Conservation (phyloP, 192 early-diverging fungal genomes). For the Coemansia sp. region DNA sequence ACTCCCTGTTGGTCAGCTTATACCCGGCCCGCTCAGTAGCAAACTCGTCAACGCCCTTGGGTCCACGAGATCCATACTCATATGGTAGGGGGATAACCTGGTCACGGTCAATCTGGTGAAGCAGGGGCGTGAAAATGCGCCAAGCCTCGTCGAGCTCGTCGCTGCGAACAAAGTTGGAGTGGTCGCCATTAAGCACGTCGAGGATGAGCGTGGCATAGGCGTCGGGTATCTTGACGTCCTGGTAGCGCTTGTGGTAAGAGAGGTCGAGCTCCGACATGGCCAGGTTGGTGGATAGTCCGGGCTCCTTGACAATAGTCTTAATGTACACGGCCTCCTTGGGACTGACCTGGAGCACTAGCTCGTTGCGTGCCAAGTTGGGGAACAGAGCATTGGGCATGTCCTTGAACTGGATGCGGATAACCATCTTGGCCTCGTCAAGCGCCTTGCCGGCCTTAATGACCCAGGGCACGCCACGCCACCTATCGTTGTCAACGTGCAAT, state of each 20-base stretch:
- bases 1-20: slow-evolving; percentile 49
- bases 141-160: slow-evolving; percentile 96
- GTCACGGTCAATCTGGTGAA: slow-evolving; percentile 83
- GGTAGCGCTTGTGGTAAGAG: slow-evolving; percentile 88
- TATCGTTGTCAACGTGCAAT: slow-evolving; percentile 90
- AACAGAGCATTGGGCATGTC: slow-evolving; percentile 87
- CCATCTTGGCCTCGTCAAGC: slow-evolving; percentile 89
- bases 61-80: slow-evolving; percentile 83
- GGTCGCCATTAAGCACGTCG: slow-evolving; percentile 89
- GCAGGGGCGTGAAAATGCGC: slow-evolving; percentile 96
- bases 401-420: slow-evolving; percentile 96
- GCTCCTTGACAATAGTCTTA: slow-evolving; percentile 96
- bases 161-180: slow-evolving; percentile 93
- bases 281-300: slow-evolving; percentile 82
- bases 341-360: slow-evolving; percentile 94
- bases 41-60: slow-evolving; percentile 75
- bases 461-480: slow-evolving; percentile 79
- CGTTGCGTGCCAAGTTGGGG: slow-evolving; percentile 81
- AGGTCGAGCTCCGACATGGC: slow-evolving; percentile 93
- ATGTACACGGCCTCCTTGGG: slow-evolving; percentile 96
- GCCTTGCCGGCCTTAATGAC: slow-evolving; percentile 87
- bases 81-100: slow-evolving; percentile 73
- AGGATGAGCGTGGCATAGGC: slow-evolving; percentile 97
- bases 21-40: slow-evolving; percentile 52
- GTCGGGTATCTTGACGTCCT: slow-evolving; percentile 90